Evolutionary conservation across 1,284 basidiomycete species (phyloP), one percentile per base, ranked within the genome.

Genomic region (Trametes hirsuta): DNA sequence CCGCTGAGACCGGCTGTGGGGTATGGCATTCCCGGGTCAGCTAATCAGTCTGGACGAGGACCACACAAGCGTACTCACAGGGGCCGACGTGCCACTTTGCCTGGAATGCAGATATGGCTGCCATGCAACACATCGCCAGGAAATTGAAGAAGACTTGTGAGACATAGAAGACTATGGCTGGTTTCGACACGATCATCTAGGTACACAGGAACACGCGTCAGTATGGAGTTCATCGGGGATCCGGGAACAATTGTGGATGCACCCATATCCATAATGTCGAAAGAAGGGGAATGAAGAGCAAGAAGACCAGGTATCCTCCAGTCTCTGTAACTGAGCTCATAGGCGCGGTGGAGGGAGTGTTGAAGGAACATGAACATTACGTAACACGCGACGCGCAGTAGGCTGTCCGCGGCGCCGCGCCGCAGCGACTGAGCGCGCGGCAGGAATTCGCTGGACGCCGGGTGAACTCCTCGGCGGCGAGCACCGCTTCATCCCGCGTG

Each of bases 61-160:
- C 44, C 25, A 40, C 9, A n/a, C 9, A n/a, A 30, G 30, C 8
- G 9, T 4, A 86, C 93, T 70, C 70, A 95, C 94, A 95, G 54
- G 93, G 91, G 3, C 91, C 90, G 42, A 95, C 83, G 18, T 78
- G 68, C 85, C 86, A 94, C 68, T 90, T 89, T 5, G 89, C 87
- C 68, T 97, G 94, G 73, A 96, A 97, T 21, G 81, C 80, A 0
- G 94, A 94, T 2, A 94, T 90, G 65, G 89, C 89, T 4, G 89
- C 94, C 69, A 93, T 94, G 71, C 91, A 94, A 55, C 88, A 90
- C 85, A 95, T 90, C 10, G 91, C 86, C 47, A 96, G 81, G 71
- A 96, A 95, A 72, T 90, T 89, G 84, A 95, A 93, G 80, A 96
- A 94, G 55, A 86, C 81, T 79, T 95, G 88, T 1, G 82, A 85